Conservation (phyloP, 179 eudicot genomes). For the Vitellaria paradoxa region DNA sequence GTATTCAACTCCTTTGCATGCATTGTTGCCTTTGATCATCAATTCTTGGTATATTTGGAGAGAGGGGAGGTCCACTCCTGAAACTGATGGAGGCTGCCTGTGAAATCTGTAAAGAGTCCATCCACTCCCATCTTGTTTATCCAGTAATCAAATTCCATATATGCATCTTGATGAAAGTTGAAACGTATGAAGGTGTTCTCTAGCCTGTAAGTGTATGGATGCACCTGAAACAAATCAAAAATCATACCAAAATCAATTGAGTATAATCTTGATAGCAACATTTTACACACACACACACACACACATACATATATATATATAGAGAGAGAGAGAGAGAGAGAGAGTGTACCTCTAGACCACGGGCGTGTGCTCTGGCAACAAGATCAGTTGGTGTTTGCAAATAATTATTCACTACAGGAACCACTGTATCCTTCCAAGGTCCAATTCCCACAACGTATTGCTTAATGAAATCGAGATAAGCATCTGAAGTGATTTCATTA, state of each 20-base stretch:
- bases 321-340: background rate
- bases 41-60: no score
- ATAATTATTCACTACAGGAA: conserved; percentile 60
- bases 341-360: conserved; percentile 60
- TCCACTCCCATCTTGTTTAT: conserved; percentile 79
- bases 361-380: conserved; percentile 95
- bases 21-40: no score
- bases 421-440: conserved; percentile 91
- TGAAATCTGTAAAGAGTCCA: conserved; percentile 89
- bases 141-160: conserved; percentile 77
- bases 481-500: conserved; percentile 86
- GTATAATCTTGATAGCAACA: background rate
- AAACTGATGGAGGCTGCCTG: conserved; percentile 83
- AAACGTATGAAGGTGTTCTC: conserved; percentile 70
- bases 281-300: background rate
- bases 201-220: conserved; percentile 84
- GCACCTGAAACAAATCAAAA: conserved; percentile 53
- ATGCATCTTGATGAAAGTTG: conserved; percentile 78
- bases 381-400: conserved; percentile 71
- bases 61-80: conserved; percentile 71
- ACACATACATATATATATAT: no score
- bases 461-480: conserved; percentile 65
- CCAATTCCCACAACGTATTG: conserved; percentile 88
- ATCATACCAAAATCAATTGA: background rate
- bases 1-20: no score